phyloP scores from a whole-genome alignment of 2,329 filamentous ascomycete genomes.

The Neonectria ditissima region DNA sequence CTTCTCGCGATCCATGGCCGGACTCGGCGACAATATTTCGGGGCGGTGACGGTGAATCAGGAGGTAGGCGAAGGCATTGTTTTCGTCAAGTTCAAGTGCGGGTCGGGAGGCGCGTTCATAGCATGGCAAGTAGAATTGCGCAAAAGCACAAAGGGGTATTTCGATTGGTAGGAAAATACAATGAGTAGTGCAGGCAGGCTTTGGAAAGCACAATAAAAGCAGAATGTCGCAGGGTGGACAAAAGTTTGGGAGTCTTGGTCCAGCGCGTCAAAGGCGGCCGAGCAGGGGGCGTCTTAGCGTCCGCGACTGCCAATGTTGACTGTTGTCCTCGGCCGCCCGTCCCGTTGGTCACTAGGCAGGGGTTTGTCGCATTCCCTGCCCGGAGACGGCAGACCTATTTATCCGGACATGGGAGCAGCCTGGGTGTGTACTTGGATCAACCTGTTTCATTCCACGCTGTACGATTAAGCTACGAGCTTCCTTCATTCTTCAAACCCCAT shows the following conservation, averaged over 20 bases:
- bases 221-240: constrained; percentile 17
- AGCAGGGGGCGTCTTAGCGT: constrained; percentile 14
- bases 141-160: not conserved
- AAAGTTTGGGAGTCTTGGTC: constrained; percentile 22
- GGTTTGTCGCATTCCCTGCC: constrained; percentile 1
- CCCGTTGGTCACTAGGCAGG: constrained; percentile 4
- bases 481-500: no score
- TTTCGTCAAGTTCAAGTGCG: constrained; percentile 10
- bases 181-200: not conserved
- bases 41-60: constrained; percentile 25
- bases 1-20: constrained; percentile 43
- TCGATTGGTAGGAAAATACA: constrained; percentile 7
- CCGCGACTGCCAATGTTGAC: not conserved
- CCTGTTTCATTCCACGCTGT: no score
- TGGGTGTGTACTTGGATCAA: no score
- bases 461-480: no score
- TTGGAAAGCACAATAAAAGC: constrained; percentile 9
- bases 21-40: constrained; percentile 15
- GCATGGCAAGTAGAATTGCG: constrained; percentile 27
- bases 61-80: constrained; percentile 36
- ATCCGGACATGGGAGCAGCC: not conserved
- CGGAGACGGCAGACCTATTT: constrained; percentile 1
- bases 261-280: constrained; percentile 19
- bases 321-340: constrained; percentile 11
- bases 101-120: constrained; percentile 36